Evolutionary conservation across 1,139 yeast genomes (phyloP).

Genomic region (Kluyveromyces marxianus): DNA sequence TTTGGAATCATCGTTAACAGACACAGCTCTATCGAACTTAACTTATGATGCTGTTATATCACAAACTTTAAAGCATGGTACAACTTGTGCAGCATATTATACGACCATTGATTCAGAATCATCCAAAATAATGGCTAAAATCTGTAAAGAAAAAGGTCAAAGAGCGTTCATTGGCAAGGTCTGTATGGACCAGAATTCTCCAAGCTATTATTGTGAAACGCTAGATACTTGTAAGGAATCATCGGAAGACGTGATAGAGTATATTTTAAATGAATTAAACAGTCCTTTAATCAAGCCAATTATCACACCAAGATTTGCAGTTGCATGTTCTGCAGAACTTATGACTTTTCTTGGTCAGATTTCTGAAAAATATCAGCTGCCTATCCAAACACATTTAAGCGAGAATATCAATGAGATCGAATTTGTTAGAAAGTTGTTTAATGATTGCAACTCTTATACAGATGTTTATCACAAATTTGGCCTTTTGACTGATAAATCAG

Average conservation of each 20-base stretch:
- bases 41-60: slow-evolving; percentile 60
- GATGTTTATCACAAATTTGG: slow-evolving; percentile 65
- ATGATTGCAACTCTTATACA: slow-evolving; percentile 61
- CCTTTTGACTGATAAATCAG: slow-evolving; percentile 56
- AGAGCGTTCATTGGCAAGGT: slow-evolving; percentile 89
- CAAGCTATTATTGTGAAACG: slow-evolving; percentile 59
- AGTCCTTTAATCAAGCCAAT: slow-evolving; percentile 64
- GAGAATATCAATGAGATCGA: slow-evolving; percentile 72
- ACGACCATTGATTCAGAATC: slow-evolving; percentile 80
- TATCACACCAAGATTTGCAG: slow-evolving; percentile 91
- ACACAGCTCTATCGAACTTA: slow-evolving; percentile 44
- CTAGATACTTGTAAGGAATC: slow-evolving; percentile 52
- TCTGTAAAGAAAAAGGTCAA: slow-evolving; percentile 63
- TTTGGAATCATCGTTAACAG: slow-evolving; percentile 54
- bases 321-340: slow-evolving; percentile 64
- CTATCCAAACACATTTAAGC: slow-evolving; percentile 83
- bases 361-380: slow-evolving; percentile 43
- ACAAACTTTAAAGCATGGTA: slow-evolving; percentile 68
- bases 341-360: slow-evolving; percentile 58
- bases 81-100: slow-evolving; percentile 87
- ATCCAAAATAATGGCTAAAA: slow-evolving; percentile 66
- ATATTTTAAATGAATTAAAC: slow-evolving; percentile 38
- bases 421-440: slow-evolving; percentile 69
- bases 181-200: slow-evolving; percentile 78
- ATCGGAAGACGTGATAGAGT: slow-evolving; percentile 49